Evolutionary conservation across 2,329 filamentous ascomycete genomes (phyloP), one percentile per base, ranked within the genome.

Genomic region (Teratosphaeriaceae sp.): DNA sequence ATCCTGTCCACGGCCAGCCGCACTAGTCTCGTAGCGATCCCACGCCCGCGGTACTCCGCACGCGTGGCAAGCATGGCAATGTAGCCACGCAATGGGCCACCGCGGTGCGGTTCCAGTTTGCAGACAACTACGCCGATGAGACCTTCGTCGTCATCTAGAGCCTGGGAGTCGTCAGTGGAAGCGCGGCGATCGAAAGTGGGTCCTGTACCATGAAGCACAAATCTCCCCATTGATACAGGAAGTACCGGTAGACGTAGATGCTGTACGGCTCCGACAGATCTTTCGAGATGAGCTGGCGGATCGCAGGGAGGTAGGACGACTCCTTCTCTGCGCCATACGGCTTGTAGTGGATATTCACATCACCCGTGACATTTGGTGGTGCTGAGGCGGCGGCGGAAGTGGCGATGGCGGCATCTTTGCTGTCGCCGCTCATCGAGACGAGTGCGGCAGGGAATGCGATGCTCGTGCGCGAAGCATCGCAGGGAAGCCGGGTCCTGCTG

Each of bases 201-300:
- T 35, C 15, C 5, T n/a, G 9, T 68, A 90, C 88, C 81, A 97
- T 86, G 67, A 88, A 97, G 67, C 92, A 98, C n/a, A 98, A 71
- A 60, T 97, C 84, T 4, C 86, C 85, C 92, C 92, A 98, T 76
- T 97, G 88, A 62, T 94, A 95, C 15, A 98, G 72, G 58, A 98
- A 98, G 65, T 98, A 98, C 23, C 92, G 82, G 66, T 97, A 98
- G 45, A 98, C 92, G 70, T 98, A 98, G 63, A 98, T 97, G 68
- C 90, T 97, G 65, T 98, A 98, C 1, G 92, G 92, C 65, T 98
- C 92, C 55, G 90, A 97, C 38, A 98, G 76, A 62, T 97, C 92
- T 59, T 90, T 94, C 34, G 89, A 92, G 59, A 98, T 98, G 60
- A 98, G 71, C 44, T 89, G 82, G 43, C 90, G 82, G 65, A 98